phyloP scores from a whole-genome alignment of 352 stramenopile species.

The Globisporangium ultimum region DNA sequence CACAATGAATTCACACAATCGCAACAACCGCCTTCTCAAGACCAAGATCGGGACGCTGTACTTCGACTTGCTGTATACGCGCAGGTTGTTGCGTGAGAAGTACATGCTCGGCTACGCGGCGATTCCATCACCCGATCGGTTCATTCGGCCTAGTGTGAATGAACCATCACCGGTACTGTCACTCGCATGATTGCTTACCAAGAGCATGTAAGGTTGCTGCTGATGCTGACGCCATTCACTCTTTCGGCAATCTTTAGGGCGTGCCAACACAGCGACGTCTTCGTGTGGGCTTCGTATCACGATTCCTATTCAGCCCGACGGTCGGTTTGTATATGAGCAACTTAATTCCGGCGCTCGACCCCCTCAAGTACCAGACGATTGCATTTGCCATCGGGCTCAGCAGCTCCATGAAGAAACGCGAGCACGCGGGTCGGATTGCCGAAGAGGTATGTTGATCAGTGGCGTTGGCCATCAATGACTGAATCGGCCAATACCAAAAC shows the following conservation, averaged over 20 bases:
- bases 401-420: conserved; percentile 43
- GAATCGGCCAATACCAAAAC: too few species aligned
- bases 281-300: conserved; percentile 65
- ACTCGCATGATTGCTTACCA: not conserved
- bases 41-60: conserved; percentile 50
- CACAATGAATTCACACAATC: conserved; percentile 57
- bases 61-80: conserved; percentile 34
- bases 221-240: too few species aligned
- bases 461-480: too few species aligned
- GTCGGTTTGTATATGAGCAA: conserved; percentile 64
- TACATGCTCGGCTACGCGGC: conserved; percentile 51
- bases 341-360: conserved; percentile 52
- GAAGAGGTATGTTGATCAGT: conserved; percentile 28
- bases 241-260: conserved; percentile 12
- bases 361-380: conserved; percentile 63
- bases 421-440: conserved; percentile 47
- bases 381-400: conserved; percentile 62
- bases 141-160: conserved; percentile 3
- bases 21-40: conserved; percentile 70
- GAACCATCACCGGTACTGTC: conserved; percentile 10
- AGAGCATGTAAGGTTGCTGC: too few species aligned
- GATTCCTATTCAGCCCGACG: conserved; percentile 47
- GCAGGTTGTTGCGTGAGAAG: conserved; percentile 28
- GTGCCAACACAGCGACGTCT: conserved; percentile 24
- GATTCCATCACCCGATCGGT: conserved; percentile 30